A percentile compares a stretch with the other conserved stretches of the same genome.
Conservation (phyloP, 1,284 basidiomycete species). For the Fomes fomentarius region DNA sequence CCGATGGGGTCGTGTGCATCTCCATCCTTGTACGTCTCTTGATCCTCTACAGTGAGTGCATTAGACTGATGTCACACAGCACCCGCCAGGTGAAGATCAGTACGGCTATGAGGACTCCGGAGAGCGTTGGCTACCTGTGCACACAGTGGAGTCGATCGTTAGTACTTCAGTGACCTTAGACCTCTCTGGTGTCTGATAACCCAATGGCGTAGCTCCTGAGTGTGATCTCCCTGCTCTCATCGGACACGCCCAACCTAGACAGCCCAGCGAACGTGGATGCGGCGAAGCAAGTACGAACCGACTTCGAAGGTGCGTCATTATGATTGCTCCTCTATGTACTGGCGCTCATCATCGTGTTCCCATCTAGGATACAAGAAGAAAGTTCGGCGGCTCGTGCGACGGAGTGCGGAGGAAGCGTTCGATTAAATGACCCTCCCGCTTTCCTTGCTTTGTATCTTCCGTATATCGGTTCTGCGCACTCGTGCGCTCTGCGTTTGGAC, state of each 20-base stretch:
- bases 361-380: slow-evolving; percentile 85
- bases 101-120: slow-evolving; percentile 98
- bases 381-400: slow-evolving; percentile 83
- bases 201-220: slow-evolving; percentile 76
- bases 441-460: background rate
- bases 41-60: background rate
- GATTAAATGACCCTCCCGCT: slow-evolving; percentile 58
- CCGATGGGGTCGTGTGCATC: slow-evolving; percentile 91
- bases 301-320: slow-evolving; percentile 59
- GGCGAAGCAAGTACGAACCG: slow-evolving; percentile 85
- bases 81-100: slow-evolving; percentile 96
- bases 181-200: background rate
- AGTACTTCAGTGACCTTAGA: slow-evolving; percentile 39
- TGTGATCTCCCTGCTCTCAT: slow-evolving; percentile 94
- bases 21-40: slow-evolving; percentile 82
- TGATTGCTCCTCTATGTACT: background rate
- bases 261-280: slow-evolving; percentile 98
- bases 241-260: slow-evolving; percentile 90
- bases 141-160: slow-evolving; percentile 96
- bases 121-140: slow-evolving; percentile 97
- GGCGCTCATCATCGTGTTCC: background rate
- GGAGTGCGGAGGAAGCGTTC: slow-evolving; percentile 86
- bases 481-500: slow-evolving; percentile 8
- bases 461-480: background rate
- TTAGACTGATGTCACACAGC: slow-evolving; percentile 48